Conservation (phyloP, 192 early-diverging fungal species). For the Gamsiella multidivaricata region DNA sequence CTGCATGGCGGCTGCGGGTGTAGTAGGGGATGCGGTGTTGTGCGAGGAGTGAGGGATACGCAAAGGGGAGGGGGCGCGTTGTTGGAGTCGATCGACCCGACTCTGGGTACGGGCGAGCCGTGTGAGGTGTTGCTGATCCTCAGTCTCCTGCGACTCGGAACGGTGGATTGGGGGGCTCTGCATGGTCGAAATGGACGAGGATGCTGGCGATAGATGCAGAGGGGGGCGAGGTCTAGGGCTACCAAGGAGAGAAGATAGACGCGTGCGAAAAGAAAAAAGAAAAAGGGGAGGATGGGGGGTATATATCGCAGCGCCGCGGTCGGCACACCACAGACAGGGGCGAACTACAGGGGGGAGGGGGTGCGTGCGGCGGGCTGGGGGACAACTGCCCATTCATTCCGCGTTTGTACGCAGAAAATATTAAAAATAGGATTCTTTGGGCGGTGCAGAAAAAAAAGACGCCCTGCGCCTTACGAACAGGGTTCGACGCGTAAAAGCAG, state of each 20-base stretch:
- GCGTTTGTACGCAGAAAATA: too few species aligned
- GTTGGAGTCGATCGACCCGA: constrained; percentile 9
- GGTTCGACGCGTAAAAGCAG: too few species aligned
- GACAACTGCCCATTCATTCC: too few species aligned
- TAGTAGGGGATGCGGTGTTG: too few species aligned
- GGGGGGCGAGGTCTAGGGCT: not conserved
- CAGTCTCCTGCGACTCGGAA: constrained; percentile 13
- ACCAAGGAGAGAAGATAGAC: not conserved
- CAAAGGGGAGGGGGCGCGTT: constrained; percentile 7
- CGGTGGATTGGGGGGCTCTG: constrained; percentile 3
- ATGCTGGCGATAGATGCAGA: not conserved
- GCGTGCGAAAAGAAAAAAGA: not conserved
- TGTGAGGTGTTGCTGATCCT: constrained; percentile 14
- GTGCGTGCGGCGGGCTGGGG: too few species aligned
- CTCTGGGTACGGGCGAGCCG: not conserved
- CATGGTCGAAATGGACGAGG: not conserved
- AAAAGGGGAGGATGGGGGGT: not conserved
- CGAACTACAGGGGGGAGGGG: too few species aligned
- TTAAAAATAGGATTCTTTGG: not conserved
- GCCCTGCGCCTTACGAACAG: too few species aligned
- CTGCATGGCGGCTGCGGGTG: too few species aligned
- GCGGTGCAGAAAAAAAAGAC: not conserved
- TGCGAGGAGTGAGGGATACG: constrained; percentile 9
- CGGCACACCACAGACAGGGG: too few species aligned
- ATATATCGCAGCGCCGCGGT: too few species aligned